These are phyloP conservation scores for Lecanosticta acicola DNA, from an alignment of 2,329 filamentous ascomycete genomes.

Conservation along the genomic window DNA sequence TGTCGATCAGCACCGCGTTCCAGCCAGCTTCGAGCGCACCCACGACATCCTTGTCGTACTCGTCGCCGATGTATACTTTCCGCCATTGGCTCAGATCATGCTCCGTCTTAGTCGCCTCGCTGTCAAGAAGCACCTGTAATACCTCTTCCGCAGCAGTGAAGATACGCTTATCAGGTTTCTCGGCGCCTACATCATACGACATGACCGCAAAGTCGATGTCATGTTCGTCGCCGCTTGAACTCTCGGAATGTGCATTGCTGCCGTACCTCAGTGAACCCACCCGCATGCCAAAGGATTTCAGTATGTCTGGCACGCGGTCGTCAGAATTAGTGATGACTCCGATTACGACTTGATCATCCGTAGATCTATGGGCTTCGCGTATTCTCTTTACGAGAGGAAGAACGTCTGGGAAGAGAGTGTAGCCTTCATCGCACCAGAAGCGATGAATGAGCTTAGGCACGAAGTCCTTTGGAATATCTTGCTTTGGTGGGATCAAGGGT, in stretches of 20 bases:
- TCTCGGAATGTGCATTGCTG: slow-evolving; percentile 34
- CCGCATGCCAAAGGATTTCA: slow-evolving; percentile 50
- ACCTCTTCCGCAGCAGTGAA: slow-evolving; percentile 51
- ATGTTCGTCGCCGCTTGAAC: slow-evolving; percentile 6
- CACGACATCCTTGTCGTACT: slow-evolving; percentile 46
- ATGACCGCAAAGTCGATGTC: slow-evolving; percentile 55
- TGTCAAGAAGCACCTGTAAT: slow-evolving; percentile 31
- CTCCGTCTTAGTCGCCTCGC: background rate
- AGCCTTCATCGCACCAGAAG: slow-evolving; percentile 52
- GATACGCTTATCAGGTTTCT: slow-evolving; percentile 54
- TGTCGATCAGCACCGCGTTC: slow-evolving; percentile 41
- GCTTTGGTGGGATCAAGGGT: slow-evolving; percentile 32
- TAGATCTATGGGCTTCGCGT: slow-evolving; percentile 21
- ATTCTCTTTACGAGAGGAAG: slow-evolving; percentile 42
- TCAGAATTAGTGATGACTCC: slow-evolving; percentile 61
- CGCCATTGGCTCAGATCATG: slow-evolving; percentile 20
- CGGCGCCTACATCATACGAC: slow-evolving; percentile 57
- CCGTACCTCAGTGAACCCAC: slow-evolving; percentile 38
- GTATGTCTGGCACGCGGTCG: slow-evolving; percentile 50
- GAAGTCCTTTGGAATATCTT: slow-evolving; percentile 42
- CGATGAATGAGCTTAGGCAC: slow-evolving; percentile 46
- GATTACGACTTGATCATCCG: slow-evolving; percentile 35
- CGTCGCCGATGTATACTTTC: slow-evolving; percentile 53
- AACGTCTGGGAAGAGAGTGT: slow-evolving; percentile 46
- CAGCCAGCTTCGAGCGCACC: slow-evolving; percentile 47